phyloP scores from a whole-genome alignment of 176 grass and related monocot genomes.

The maize (Zea mays) region DNA sequence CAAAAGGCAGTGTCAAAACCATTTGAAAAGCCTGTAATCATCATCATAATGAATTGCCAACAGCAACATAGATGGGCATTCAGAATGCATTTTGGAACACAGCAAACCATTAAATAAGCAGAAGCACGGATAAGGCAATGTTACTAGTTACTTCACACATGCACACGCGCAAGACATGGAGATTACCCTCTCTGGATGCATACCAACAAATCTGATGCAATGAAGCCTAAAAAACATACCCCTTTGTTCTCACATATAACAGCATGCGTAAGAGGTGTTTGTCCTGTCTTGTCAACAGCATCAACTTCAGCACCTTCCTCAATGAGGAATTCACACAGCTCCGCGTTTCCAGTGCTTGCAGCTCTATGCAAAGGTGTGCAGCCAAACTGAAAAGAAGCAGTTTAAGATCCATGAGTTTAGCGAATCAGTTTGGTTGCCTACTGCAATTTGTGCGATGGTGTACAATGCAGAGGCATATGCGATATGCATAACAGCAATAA shows the following conservation, averaged over 20 bases:
- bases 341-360: conserved; percentile 77
- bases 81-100: neutral
- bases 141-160: neutral
- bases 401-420: conserved; percentile 23
- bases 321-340: conserved; percentile 78
- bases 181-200: neutral
- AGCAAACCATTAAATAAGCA: neutral
- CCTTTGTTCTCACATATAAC: conserved; percentile 78
- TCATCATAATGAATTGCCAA: conserved; percentile 6
- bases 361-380: conserved; percentile 95
- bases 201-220: neutral
- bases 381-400: conserved; percentile 53
- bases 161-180: neutral
- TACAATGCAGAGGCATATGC: neutral
- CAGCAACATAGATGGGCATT: neutral
- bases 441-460: neutral
- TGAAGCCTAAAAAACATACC: conserved; percentile 45
- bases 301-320: conserved; percentile 97
- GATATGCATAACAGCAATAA: neutral
- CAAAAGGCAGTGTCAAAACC: neutral
- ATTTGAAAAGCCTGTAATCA: neutral
- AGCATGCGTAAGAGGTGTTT: conserved; percentile 77
- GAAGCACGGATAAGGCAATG: neutral
- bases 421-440: neutral
- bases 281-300: conserved; percentile 64